These are phyloP conservation scores for Cyclotella baltica DNA, from an alignment of 108 stramenopile genomes.

Conservation along the genomic window DNA sequence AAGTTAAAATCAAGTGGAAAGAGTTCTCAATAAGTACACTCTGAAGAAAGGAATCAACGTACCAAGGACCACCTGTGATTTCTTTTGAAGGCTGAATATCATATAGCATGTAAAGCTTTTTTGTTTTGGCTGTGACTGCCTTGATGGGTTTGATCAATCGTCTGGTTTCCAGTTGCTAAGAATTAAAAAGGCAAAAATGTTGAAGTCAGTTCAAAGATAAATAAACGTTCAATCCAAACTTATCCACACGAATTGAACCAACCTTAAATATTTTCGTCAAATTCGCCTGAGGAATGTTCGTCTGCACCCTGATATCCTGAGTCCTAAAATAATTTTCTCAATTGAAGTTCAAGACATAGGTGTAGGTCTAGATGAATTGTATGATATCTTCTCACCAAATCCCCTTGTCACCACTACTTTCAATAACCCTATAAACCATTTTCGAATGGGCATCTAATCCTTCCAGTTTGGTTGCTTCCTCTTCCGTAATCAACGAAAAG, in stretches of 20 bases:
- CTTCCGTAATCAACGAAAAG: conserved; percentile 71
- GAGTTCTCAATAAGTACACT: not conserved
- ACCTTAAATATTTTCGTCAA: conserved; percentile 95
- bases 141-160: conserved; percentile 96
- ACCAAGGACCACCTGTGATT: conserved; percentile 97
- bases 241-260: not conserved
- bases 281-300: conserved; percentile 91
- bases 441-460: conserved; percentile 85
- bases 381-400: no score
- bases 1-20: not conserved
- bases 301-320: conserved; percentile 90
- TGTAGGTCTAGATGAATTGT: no score
- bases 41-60: not conserved
- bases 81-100: conserved; percentile 95
- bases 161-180: conserved; percentile 78
- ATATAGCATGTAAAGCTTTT: conserved; percentile 98
- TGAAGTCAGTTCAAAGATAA: not conserved
- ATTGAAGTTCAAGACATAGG: no score
- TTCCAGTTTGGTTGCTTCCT: conserved; percentile 73
- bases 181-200: no score
- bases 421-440: conserved; percentile 94
- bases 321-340: no score
- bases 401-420: conserved; percentile 91
- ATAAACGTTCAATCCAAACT: not conserved
- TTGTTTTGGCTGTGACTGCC: conserved; percentile 94